A percentile compares a stretch with the other conserved stretches of the same genome.
These are phyloP conservation scores for Smallanthus sonchifolius DNA, from an alignment of 129 eudicot genomes.

Conservation along the genomic window DNA sequence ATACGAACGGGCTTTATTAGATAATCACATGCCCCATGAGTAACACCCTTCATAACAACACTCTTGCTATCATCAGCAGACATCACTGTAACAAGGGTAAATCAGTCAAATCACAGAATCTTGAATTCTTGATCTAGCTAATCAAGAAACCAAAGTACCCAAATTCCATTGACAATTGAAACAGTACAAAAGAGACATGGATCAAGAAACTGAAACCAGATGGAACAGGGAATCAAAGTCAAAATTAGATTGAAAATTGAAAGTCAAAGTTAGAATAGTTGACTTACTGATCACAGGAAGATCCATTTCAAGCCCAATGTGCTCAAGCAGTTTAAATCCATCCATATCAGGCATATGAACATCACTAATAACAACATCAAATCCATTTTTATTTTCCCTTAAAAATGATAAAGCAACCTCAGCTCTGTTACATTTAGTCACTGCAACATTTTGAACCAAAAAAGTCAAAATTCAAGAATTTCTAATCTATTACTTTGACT, in stretches of 20 bases:
- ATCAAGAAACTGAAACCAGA: constrained; percentile 7
- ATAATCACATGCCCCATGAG: constrained; percentile 73
- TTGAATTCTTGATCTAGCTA: background rate
- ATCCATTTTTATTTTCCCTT: constrained; percentile 50
- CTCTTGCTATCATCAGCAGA: constrained; percentile 61
- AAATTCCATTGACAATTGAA: background rate
- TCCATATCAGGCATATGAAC: constrained; percentile 79
- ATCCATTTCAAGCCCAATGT: constrained; percentile 67
- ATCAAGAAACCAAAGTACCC: background rate
- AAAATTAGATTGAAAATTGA: background rate
- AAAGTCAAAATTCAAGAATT: constrained; percentile 9
- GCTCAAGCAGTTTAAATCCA: constrained; percentile 71
- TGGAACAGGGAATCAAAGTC: background rate
- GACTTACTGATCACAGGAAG: constrained; percentile 69
- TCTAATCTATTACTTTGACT: background rate
- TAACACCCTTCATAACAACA: constrained; percentile 66
- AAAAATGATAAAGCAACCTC: constrained; percentile 40
- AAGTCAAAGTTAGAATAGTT: constrained; percentile 22
- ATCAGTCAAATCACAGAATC: constrained; percentile 1
- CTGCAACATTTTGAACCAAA: constrained; percentile 30
- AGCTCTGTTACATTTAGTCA: constrained; percentile 52
- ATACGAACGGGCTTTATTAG: constrained; percentile 58
- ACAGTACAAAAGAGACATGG: background rate
- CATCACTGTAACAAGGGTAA: constrained; percentile 39
- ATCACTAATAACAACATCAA: constrained; percentile 67